Conservation (phyloP, 352 stramenopile species). For the Labyrinthula sp. region DNA sequence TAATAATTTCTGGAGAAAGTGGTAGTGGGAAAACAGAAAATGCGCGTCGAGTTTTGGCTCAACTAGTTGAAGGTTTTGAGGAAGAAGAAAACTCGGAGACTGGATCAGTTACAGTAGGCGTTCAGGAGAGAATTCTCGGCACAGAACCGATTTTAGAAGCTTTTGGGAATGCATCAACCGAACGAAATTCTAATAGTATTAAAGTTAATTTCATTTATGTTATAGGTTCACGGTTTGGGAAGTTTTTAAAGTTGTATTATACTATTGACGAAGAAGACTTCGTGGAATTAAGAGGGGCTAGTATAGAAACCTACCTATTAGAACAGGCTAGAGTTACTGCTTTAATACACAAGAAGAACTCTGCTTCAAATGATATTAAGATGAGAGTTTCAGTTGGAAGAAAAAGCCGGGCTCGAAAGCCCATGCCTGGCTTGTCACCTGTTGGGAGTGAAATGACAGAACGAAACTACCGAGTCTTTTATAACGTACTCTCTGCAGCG, state of each 20-base stretch:
- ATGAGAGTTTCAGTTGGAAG: no score
- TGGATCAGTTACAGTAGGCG: no score
- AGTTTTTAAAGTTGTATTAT: constrained; percentile 25
- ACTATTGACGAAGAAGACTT: not conserved
- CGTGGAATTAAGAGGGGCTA: not conserved
- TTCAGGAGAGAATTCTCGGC: constrained; percentile 13
- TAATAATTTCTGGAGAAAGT: constrained; percentile 60
- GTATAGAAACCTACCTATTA: constrained; percentile 25
- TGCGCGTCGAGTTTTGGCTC: constrained; percentile 60
- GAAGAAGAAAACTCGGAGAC: no score
- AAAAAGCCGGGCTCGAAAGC: no score
- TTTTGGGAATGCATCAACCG: constrained; percentile 24
- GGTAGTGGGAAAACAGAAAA: constrained; percentile 63
- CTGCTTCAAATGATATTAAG: no score
- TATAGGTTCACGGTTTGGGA: constrained; percentile 24
- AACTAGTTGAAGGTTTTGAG: constrained; percentile 37
- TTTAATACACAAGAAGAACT: constrained; percentile 1
- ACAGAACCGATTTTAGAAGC: constrained; percentile 15
- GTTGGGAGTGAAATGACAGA: no score
- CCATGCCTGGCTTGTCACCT: no score
- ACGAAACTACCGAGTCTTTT: no score
- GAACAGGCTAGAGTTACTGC: constrained; percentile 8
- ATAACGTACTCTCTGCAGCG: no score
- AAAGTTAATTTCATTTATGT: no score
- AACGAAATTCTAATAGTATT: constrained; percentile 16